Percentiles rank a stretch among this genome's conserved stretches.
phyloP scores from a whole-genome alignment of 768 basidiomycete genomes.

The Hemileccinum impolitum region DNA sequence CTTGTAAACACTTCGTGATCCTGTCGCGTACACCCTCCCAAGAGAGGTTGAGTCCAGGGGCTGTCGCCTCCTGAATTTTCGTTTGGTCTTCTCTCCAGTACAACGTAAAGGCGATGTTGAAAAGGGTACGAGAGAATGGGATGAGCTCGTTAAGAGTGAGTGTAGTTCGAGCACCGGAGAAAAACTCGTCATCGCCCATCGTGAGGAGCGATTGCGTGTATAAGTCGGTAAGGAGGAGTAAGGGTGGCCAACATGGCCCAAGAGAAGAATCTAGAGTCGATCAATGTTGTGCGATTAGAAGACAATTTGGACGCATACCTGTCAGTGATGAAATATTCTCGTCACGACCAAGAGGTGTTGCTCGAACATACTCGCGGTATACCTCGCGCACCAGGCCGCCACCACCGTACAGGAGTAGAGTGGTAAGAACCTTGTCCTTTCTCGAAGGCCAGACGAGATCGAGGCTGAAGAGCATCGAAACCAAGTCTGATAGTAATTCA shows the following conservation, averaged over 20 bases:
- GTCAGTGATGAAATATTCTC: slow-evolving; percentile 36
- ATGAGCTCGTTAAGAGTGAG: slow-evolving; percentile 78
- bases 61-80: slow-evolving; percentile 38
- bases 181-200: slow-evolving; percentile 98
- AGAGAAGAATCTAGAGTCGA: slow-evolving; percentile 41
- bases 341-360: slow-evolving; percentile 59
- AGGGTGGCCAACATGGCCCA: slow-evolving; percentile 54
- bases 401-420: slow-evolving; percentile 48
- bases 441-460: slow-evolving; percentile 57
- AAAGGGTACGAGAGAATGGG: slow-evolving; percentile 68
- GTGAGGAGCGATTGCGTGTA: slow-evolving; percentile 84
- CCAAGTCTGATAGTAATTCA: slow-evolving; percentile 43
- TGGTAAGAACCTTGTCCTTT: slow-evolving; percentile 55
- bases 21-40: slow-evolving; percentile 75
- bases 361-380: slow-evolving; percentile 64
- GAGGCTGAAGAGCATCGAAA: slow-evolving; percentile 57
- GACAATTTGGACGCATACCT: slow-evolving; percentile 32
- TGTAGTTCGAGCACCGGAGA: slow-evolving; percentile 67
- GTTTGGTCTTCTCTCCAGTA: slow-evolving; percentile 55
- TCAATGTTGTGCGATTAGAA: slow-evolving; percentile 1
- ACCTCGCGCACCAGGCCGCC: slow-evolving; percentile 71
- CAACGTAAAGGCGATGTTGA: slow-evolving; percentile 82
- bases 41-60: slow-evolving; percentile 38
- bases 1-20: slow-evolving; percentile 73
- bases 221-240: slow-evolving; percentile 77